Evolutionary conservation across 176 grass and related monocot species (phyloP), one percentile per base, ranked within the genome.

Genomic region (Musa schizocarpa): DNA sequence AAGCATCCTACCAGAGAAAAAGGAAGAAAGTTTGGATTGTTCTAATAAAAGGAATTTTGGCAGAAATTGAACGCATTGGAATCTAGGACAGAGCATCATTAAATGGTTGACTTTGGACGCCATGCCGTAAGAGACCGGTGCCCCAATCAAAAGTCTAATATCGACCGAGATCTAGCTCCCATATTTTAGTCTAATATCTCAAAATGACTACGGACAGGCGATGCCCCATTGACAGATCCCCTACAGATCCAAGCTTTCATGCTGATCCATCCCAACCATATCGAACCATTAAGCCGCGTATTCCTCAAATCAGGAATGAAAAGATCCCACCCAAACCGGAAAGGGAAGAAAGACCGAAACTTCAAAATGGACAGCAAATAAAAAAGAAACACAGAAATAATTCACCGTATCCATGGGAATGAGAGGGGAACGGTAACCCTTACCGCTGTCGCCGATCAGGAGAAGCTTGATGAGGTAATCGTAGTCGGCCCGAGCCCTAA

Each of bases 401-500:
- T 25, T 16, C 8, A 77, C 48, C 49, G 58, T 65, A 80, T 27
- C 21, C 2, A 63, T 26, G 14, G 52, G 11, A 13, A 58, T 25
- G 13, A 51, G n/a, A 59, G 20, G 34, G 11, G 17, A 14, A 53
- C n/a, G 10, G 50, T 57, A 63, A 57, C 52, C 86, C 90, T 67
- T 80, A 99, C 96, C 96, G 78, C 96, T 94, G 65, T 94, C 91
- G 50, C 91, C 91, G 78, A 94, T 94, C 80, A 94, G 80, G 71
- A 89, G 91, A 16, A 94, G 91, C 66, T 94, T 94, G 69, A 94
- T 86, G 82, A 90, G 85, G 82, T 90, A 90, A 84, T 93, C 86
- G 63, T 91, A 96, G 80, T 95, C 92, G 34, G 88, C 83, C 68
- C 88, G 86, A 68, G 83, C 83, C 81, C 91, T 86, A 71, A 81